Conservation (phyloP, 164 flowering plant species). For the Saururus chinensis region DNA sequence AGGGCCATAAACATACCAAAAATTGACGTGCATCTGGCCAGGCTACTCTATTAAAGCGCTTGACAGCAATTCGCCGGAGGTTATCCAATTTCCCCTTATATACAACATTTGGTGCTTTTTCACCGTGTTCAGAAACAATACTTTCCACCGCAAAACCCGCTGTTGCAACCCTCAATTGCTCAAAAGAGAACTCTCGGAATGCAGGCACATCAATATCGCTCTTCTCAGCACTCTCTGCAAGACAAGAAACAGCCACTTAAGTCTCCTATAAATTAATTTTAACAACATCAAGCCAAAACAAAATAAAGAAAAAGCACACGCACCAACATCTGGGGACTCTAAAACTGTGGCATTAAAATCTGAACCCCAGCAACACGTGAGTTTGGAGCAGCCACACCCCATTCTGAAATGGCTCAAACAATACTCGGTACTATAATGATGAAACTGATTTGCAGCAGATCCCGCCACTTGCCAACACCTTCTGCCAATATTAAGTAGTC, state of each 20-base stretch:
- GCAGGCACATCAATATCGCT: conserved; percentile 45
- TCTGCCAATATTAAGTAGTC: neutral
- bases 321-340: conserved; percentile 39
- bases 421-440: neutral
- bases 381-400: conserved; percentile 59
- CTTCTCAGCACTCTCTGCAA: conserved; percentile 45
- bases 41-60: conserved; percentile 73
- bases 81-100: conserved; percentile 79
- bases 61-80: conserved; percentile 73
- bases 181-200: conserved; percentile 62
- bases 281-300: too few relatives aligned
- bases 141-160: conserved; percentile 86
- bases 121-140: conserved; percentile 95
- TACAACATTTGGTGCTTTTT: conserved; percentile 93
- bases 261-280: neutral
- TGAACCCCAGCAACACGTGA: conserved; percentile 40
- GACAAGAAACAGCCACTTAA: conserved; percentile 3
- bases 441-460: neutral
- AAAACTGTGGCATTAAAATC: conserved; percentile 28
- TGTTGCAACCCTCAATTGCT: conserved; percentile 72
- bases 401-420: conserved; percentile 15
- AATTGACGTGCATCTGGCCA: conserved; percentile 94
- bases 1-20: conserved; percentile 30
- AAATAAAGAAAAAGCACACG: conserved; percentile 6
- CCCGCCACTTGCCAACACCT: neutral